phyloP scores from a whole-genome alignment of 371 early-diverging fungal genomes.

The Circinella umbellata region DNA sequence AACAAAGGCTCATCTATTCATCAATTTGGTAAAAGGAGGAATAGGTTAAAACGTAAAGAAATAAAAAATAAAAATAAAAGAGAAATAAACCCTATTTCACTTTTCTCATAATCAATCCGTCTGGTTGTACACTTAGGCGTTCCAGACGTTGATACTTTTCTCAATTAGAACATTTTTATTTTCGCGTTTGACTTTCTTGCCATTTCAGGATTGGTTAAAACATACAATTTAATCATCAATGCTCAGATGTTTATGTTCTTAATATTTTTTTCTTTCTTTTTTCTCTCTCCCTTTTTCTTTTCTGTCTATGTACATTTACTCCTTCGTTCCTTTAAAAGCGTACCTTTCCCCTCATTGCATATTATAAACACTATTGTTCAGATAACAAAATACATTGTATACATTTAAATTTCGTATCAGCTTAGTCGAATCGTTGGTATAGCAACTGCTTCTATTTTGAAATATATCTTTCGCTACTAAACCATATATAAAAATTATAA shows the following conservation, averaged over 20 bases:
- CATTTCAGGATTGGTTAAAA: constrained; percentile 1
- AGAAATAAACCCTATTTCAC: too few species aligned
- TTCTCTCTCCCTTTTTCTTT: background rate
- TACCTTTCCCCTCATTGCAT: constrained; percentile 6
- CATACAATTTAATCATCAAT: background rate
- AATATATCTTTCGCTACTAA: background rate
- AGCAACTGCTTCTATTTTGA: too few species aligned
- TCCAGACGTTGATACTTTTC: background rate
- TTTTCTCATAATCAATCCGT: too few species aligned
- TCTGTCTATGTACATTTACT: background rate
- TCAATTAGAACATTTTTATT: background rate
- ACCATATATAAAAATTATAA: background rate
- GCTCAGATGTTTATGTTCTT: background rate
- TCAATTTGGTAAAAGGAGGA: too few species aligned
- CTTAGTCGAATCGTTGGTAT: too few species aligned
- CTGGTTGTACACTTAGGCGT: background rate
- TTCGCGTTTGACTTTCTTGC: background rate
- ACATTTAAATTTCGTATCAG: too few species aligned
- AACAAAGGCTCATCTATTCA: too few species aligned
- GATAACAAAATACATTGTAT: too few species aligned
- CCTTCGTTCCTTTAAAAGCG: background rate
- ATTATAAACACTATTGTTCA: background rate
- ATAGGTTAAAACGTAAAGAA: too few species aligned
- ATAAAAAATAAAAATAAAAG: too few species aligned
- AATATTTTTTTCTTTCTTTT: background rate